These are phyloP conservation scores for Xylariaceae sp. DNA, from an alignment of 2,329 filamentous ascomycete species.

Conservation along the genomic window DNA sequence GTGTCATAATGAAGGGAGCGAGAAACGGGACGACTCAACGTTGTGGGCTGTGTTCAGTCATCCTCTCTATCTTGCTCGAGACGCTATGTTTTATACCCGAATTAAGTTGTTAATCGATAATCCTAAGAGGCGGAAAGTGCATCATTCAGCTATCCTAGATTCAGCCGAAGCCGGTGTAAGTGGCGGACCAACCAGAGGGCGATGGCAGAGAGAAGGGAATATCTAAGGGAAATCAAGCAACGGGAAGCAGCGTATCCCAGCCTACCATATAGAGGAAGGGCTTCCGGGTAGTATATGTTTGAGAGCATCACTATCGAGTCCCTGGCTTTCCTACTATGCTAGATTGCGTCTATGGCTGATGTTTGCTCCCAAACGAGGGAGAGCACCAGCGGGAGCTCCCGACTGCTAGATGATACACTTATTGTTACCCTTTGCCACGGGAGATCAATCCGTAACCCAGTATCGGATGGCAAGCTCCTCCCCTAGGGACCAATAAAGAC, in stretches of 20 bases:
- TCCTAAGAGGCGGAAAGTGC: slow-evolving; percentile 1
- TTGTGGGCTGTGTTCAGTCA: slow-evolving; percentile 27
- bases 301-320: slow-evolving; percentile 3
- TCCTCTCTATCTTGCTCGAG: slow-evolving; percentile 13
- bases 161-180: slow-evolving; percentile 31
- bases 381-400: neutral
- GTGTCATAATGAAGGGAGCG: slow-evolving; percentile 32
- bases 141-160: slow-evolving; percentile 6
- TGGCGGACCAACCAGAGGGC: slow-evolving; percentile 27
- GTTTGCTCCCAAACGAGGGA: slow-evolving; percentile 16
- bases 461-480: slow-evolving; percentile 19
- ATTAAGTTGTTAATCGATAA: slow-evolving; percentile 1
- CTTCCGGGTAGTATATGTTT: neutral
- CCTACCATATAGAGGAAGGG: slow-evolving; percentile 21
- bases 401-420: slow-evolving; percentile 8
- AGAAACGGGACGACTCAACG: slow-evolving; percentile 30
- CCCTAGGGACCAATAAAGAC: slow-evolving; percentile 22
- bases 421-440: slow-evolving; percentile 16
- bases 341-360: slow-evolving; percentile 12
- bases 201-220: slow-evolving; percentile 5
- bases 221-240: slow-evolving; percentile 13
- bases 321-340: slow-evolving; percentile 10
- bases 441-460: slow-evolving; percentile 11
- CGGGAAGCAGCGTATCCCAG: slow-evolving; percentile 25
- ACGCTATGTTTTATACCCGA: slow-evolving; percentile 26